phyloP scores from a whole-genome alignment of 805 yeast genomes.

The Tetrapisispora arboricola region DNA sequence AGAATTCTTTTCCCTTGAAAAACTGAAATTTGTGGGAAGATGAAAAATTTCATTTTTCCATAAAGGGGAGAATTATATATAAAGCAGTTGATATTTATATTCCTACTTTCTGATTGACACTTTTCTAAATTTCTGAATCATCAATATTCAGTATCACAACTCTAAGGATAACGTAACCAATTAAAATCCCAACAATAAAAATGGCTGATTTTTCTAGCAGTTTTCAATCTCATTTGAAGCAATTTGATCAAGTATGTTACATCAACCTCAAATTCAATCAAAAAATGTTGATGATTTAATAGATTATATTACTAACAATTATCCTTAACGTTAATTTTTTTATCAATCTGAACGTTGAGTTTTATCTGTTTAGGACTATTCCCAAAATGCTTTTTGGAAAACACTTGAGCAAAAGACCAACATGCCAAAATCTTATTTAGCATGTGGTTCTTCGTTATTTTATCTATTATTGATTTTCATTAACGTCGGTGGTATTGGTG shows the following conservation, averaged over 20 bases:
- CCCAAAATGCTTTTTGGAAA: slow-evolving; percentile 28
- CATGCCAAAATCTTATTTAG: slow-evolving; percentile 79
- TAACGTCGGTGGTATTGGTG: slow-evolving; percentile 92
- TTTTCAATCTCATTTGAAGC: slow-evolving; percentile 37
- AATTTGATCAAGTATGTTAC: slow-evolving; percentile 39
- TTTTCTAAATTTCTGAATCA: too few species aligned
- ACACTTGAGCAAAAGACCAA: slow-evolving; percentile 37
- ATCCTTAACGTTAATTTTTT: background rate
- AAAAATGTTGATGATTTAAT: background rate
- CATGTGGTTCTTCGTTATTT: slow-evolving; percentile 48
- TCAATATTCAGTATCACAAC: too few species aligned
- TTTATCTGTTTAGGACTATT: slow-evolving; percentile 17
- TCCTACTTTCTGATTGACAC: too few species aligned
- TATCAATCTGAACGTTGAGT: background rate
- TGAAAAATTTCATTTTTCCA: background rate
- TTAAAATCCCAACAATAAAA: background rate
- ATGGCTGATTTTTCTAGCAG: slow-evolving; percentile 39
- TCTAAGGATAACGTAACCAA: background rate
- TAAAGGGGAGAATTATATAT: too few species aligned
- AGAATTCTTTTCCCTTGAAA: background rate
- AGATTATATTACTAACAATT: background rate
- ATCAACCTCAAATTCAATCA: background rate
- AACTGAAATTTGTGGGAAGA: background rate
- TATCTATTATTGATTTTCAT: slow-evolving; percentile 75
- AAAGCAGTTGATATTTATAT: too few species aligned